A percentile compares a stretch with the other conserved stretches of the same genome.
Conservation (phyloP, 129 eudicot species). For the Silybum marianum region DNA sequence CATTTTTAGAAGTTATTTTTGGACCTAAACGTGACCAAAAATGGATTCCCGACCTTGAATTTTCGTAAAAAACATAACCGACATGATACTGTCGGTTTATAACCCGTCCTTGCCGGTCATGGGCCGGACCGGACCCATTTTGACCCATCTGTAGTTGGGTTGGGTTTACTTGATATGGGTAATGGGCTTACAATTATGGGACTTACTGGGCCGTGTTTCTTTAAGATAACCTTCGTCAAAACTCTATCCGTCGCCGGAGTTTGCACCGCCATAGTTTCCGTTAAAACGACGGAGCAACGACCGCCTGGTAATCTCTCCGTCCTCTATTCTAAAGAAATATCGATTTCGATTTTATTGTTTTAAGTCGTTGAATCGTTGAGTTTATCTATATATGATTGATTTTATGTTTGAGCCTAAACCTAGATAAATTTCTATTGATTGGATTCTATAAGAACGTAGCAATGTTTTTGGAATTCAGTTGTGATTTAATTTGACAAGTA, state of each 20-base stretch:
- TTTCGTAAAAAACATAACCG: no score
- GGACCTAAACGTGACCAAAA: no score
- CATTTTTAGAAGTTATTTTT: no score
- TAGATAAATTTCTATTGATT: not conserved
- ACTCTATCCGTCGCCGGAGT: not conserved
- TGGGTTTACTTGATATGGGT: not conserved
- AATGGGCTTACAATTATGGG: not conserved
- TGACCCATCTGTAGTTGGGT: not conserved
- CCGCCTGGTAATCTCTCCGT: slow-evolving; percentile 1
- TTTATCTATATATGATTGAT: not conserved
- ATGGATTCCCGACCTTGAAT: no score
- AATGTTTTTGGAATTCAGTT: not conserved
- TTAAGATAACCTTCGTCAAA: not conserved
- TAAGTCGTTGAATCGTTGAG: not conserved
- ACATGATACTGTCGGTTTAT: no score
- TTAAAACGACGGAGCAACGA: not conserved
- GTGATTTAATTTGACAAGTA: not conserved
- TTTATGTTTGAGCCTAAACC: not conserved
- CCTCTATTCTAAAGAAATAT: not conserved
- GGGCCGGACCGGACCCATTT: no score
- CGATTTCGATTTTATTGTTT: not conserved
- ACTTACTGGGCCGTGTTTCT: not conserved
- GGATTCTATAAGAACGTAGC: not conserved
- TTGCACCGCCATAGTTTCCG: not conserved
- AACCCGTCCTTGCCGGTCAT: no score